Base-by-base conservation (phyloP, 2,329 filamentous ascomycete genomes). In the Hortaea sp. region DNA sequence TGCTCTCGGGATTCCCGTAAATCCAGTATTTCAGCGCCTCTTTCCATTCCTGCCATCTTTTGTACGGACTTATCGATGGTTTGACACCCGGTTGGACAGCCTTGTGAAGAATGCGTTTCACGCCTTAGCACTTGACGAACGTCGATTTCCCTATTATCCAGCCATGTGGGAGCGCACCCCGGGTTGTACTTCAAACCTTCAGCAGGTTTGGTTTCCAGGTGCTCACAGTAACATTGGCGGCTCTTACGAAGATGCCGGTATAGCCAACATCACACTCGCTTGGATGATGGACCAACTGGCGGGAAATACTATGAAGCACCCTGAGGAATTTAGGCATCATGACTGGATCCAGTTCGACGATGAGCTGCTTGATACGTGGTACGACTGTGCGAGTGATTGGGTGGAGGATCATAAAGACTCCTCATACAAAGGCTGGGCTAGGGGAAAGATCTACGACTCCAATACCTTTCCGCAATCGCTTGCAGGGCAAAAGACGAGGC, bases 151-250 rank as follows among this genome's bases (percentile, higher is more conserved):
- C 0, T 78, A 76, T 51, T 64, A 66, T 0, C 75, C 75, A 0
- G 73, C 74, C 0, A 58, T 78, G 1, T 78, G 74, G 74, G 59
- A 62, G 46, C 50, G 48, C 12, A 56, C 57, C 13, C 49, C 42
- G 7, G 43, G 49, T 9, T 54, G 56, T 35, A 53, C 48, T 6
- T 64, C 62, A 6, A 60, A 65, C 28, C 58, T 77, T 29, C 65
- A 68, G n/a, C 74, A 77, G 56, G 70, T 73, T 6, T 78, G 75
- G 75, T 77, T 77, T 46, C 73, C 74, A 0, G 75, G 75, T 7
- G 69, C 66, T 29, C 75, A 78, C 53, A 66, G 68, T 7, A 74
- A 76, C 46, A 61, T 76, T 2, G 75, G 75, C 3, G 75, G 74
- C 28, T 70, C 72, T 0, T 63, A 61, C 30, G 49, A 52, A 5